These are phyloP conservation scores for Gentiana dahurica DNA, from an alignment of 257 asterid species.

Conservation along the genomic window DNA sequence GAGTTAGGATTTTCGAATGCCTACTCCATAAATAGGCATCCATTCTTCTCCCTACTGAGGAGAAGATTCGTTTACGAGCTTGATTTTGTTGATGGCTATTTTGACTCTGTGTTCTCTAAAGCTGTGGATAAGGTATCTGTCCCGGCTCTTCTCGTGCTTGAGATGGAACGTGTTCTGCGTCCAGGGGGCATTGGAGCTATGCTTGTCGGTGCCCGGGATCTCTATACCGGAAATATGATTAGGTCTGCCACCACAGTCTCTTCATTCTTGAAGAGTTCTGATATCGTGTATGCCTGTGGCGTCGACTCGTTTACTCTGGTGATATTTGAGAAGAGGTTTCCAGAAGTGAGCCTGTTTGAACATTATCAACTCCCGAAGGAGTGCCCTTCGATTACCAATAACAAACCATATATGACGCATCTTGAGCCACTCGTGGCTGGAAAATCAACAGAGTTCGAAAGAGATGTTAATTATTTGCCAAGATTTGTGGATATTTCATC, in stretches of 20 bases:
- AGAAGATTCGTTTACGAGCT: constrained; percentile 70
- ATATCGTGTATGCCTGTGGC: constrained; percentile 42
- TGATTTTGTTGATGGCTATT: constrained; percentile 37
- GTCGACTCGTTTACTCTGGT: constrained; percentile 40
- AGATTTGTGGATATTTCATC: constrained; percentile 58
- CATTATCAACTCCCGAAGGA: constrained; percentile 39
- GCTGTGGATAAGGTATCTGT: constrained; percentile 62
- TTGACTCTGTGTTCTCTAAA: constrained; percentile 66
- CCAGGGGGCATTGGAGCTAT: constrained; percentile 77
- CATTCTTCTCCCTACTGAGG: constrained; percentile 59
- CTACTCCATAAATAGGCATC: constrained; percentile 52
- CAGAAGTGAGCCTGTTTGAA: constrained; percentile 31
- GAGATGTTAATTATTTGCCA: constrained; percentile 43
- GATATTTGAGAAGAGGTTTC: constrained; percentile 52
- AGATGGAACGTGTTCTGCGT: constrained; percentile 76
- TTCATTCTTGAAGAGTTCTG: constrained; percentile 52
- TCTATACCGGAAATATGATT: constrained; percentile 38
- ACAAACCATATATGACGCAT: constrained; percentile 44
- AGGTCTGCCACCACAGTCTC: constrained; percentile 37
- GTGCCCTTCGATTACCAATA: constrained; percentile 54
- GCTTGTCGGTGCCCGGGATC: constrained; percentile 39
- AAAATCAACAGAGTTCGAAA: neutral
- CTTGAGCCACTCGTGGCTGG: constrained; percentile 45
- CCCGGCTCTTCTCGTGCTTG: constrained; percentile 62
- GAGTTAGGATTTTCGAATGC: constrained; percentile 51